phyloP scores from a whole-genome alignment of 768 basidiomycete genomes.

The Boletus tylopilopsis region DNA sequence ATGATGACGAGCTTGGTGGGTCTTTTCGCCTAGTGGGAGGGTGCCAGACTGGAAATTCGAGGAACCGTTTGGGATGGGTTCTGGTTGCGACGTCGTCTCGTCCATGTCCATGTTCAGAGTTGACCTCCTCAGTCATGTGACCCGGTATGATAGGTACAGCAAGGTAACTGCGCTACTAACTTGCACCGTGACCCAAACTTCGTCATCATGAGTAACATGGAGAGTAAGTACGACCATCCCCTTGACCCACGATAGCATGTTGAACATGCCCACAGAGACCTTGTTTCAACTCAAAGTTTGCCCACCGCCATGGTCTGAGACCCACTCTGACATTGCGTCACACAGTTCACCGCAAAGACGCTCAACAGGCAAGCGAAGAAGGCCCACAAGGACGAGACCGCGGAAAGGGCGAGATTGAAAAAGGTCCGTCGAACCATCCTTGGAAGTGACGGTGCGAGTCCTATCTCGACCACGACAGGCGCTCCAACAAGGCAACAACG shows the following conservation, averaged over 20 bases:
- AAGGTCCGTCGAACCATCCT: constrained; percentile 52
- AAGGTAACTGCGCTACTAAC: no score
- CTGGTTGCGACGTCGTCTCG: not conserved
- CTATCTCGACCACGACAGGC: constrained; percentile 51
- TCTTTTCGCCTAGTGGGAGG: constrained; percentile 3
- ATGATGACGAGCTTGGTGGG: constrained; percentile 4
- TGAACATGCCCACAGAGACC: constrained; percentile 58
- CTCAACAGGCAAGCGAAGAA: constrained; percentile 94
- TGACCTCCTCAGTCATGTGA: constrained; percentile 19
- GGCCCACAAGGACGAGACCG: constrained; percentile 90
- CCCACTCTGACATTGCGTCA: constrained; percentile 8
- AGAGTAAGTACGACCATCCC: constrained; percentile 62
- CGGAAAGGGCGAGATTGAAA: constrained; percentile 88
- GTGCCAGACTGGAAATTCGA: not conserved
- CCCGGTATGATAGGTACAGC: not conserved
- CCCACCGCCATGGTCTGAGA: constrained; percentile 9
- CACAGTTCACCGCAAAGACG: constrained; percentile 96
- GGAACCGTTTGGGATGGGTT: not conserved
- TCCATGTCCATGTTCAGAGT: not conserved
- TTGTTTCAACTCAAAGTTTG: constrained; percentile 97
- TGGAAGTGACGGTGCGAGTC: not conserved
- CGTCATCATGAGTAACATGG: constrained; percentile 74
- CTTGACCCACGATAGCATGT: not conserved
- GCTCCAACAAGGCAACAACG: constrained; percentile 92
- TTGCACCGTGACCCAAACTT: no score